Base-by-base conservation (phyloP, 257 asterid genomes). In the Solanum acaule region DNA sequence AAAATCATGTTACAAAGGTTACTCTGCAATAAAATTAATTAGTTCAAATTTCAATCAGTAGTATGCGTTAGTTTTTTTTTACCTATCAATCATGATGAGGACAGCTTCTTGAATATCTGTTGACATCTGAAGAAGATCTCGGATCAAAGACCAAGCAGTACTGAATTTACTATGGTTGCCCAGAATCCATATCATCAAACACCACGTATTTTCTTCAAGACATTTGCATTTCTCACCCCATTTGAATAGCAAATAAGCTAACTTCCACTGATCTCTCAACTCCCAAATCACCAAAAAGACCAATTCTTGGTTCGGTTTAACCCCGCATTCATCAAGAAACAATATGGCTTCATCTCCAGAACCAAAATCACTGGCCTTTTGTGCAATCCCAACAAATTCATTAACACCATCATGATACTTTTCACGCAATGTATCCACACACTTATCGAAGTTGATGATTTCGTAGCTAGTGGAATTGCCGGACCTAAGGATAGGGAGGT, bases 81-180 rank as follows among this genome's bases (percentile, higher is more conserved):
- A 97, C 99, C 99, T 93, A 91, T 97, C 99, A 86, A 96, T 97
- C 95, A 97, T 89, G 91, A 94, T 86, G 91, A 96, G 91, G 90
- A 97, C 91, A 44, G 98, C 96, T 73, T 93, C 93, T 52, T 93
- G 94, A 88, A 95, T 88, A 72, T 94, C 92, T 92, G 86, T 88
- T 1, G 97, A 94, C 76, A 72, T 87, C 38, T 87, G 91, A 86
- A 89, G 88, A 78, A 94, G 93, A 88, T 93, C 98, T 31, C 91
- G 93, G 89, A 96, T 92, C 59, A 97, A 86, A 83, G 98, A 91
- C 99, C 98, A 97, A 71, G 98, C 98, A 88, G 96, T 95, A 83
- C 97, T 91, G 92, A 96, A 97, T 93, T 96, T 97, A 52, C 84
- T 86, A 87, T 94, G 97, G 86, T 95, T 95, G 40, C 98, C 98